A percentile compares a stretch with the other conserved stretches of the same genome.
Conservation (phyloP, 345 rosid genomes). For the Nasturtium officinale region DNA sequence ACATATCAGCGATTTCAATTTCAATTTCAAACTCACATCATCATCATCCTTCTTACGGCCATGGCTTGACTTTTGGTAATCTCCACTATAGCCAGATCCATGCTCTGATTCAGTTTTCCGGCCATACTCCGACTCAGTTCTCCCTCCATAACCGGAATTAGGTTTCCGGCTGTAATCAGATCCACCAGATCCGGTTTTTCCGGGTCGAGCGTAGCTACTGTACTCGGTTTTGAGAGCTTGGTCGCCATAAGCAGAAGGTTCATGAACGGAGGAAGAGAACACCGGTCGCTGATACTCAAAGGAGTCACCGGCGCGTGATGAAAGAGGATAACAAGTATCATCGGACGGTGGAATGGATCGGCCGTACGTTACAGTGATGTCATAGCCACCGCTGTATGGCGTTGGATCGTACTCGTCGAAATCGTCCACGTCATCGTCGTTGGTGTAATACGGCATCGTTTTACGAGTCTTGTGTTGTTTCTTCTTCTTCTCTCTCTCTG, state of each 20-base stretch:
- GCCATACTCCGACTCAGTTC: constrained; percentile 45
- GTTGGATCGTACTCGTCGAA: constrained; percentile 82
- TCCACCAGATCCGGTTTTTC: constrained; percentile 21
- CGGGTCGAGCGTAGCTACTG: constrained; percentile 63
- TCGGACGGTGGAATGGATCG: constrained; percentile 69
- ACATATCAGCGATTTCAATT: background rate
- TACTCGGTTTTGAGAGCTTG: constrained; percentile 67
- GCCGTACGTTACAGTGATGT: constrained; percentile 66
- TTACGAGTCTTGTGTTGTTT: background rate
- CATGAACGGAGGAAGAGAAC: constrained; percentile 53
- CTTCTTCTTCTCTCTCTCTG: background rate
- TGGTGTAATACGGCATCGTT: constrained; percentile 80
- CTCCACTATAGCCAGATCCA: constrained; percentile 51
- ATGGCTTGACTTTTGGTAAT: constrained; percentile 40
- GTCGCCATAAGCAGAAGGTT: constrained; percentile 68
- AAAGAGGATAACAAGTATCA: constrained; percentile 64
- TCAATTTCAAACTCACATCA: constrained; percentile 46
- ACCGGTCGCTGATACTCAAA: constrained; percentile 72
- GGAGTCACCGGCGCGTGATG: constrained; percentile 52
- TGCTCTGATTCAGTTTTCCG: constrained; percentile 37
- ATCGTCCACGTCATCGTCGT: constrained; percentile 58
- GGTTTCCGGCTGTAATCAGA: constrained; percentile 32
- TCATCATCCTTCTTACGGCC: constrained; percentile 51
- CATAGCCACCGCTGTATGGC: constrained; percentile 89
- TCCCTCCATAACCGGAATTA: background rate